Base-by-base conservation (phyloP, 202 grass and related monocot species). In the Hordeum pubiflorum region DNA sequence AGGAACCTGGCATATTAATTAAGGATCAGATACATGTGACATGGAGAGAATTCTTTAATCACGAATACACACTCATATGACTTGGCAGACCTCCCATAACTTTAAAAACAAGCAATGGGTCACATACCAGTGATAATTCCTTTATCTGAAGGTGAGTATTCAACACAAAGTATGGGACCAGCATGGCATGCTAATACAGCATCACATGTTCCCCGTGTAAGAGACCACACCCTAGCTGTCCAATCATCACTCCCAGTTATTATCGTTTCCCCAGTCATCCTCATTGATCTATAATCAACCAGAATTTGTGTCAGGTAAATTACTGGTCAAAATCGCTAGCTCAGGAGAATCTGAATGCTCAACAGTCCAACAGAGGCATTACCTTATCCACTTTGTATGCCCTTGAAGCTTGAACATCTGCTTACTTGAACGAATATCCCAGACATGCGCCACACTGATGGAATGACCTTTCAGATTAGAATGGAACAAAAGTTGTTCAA, bases 201-300 rank as follows among this genome's bases (percentile, higher is more conserved):
- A 77, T 99, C 96, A 73, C 90, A 99, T 76, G 90, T 93, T 84
- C 92, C 96, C 67, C 80, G 79, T 61, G 84, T 84, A 86, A 95
- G 82, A 71, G 96, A 99, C 96, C 96, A 99, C 73, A 96, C 82
- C 79, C 96, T 90, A 91, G 96, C 92, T 9, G 96, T 99, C 96
- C 96, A 99, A 88, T 99, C 96, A 91, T 99, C 96, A 82, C 92
- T 96, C 67, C 96, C 96, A 41, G 96, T 99, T 81, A 99, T 84
- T 88, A 99, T 87, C 4, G 89, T 99, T 60, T 99, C 96, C 34
- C 90, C 87, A 9, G 63, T 80, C 96, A 99, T 99, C 79, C 92
- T 93, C 83, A 99, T 85, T 70, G 96, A 96, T 85, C 96, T 99
- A 85, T 57, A 82, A 67, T 46, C 18, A n/a, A 79, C 18, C 55